Percentiles rank a stretch among this genome's conserved stretches.
Evolutionary conservation across 108 stramenopile genomes (phyloP).

Genomic region (Fragilaria crotonensis): DNA sequence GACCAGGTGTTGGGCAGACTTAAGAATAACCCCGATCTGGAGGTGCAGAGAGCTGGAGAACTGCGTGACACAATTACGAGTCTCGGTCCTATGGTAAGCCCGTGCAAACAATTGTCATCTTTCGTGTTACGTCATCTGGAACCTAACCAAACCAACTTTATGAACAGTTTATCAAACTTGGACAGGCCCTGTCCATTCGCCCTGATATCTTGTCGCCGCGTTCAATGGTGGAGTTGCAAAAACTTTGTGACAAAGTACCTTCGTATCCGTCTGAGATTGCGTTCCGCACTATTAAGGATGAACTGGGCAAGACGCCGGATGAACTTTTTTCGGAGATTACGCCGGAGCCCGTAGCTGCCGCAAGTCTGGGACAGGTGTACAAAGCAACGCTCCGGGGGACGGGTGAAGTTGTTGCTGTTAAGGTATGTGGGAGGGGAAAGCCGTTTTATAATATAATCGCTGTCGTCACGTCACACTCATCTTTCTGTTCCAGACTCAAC

Average conservation of each 20-base stretch:
- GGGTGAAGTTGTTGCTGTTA: slow-evolving; percentile 89
- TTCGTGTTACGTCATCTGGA: not conserved
- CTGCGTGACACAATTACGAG: slow-evolving; percentile 82
- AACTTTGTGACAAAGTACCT: slow-evolving; percentile 94
- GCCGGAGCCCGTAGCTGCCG: slow-evolving; percentile 92
- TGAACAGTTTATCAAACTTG: slow-evolving; percentile 20
- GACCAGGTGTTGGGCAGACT: slow-evolving; percentile 49
- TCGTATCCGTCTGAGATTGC: slow-evolving; percentile 77
- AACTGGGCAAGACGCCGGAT: slow-evolving; percentile 71
- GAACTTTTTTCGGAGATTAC: slow-evolving; percentile 86
- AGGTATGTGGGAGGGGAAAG: slow-evolving; percentile 32
- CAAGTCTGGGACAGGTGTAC: slow-evolving; percentile 89
- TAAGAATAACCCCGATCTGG: slow-evolving; percentile 64
- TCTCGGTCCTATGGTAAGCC: slow-evolving; percentile 92
- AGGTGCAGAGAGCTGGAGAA: slow-evolving; percentile 77
- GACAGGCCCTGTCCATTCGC: slow-evolving; percentile 86
- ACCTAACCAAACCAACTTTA: not conserved
- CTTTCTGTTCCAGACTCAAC: slow-evolving; percentile 18
- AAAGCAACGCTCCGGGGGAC: slow-evolving; percentile 59
- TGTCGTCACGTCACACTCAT: not conserved
- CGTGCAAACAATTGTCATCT: slow-evolving; percentile 31
- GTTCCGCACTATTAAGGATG: slow-evolving; percentile 81
- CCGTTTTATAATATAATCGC: not conserved
- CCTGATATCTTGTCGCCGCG: slow-evolving; percentile 86
- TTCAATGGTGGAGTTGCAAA: slow-evolving; percentile 92